Base-by-base conservation (phyloP, 202 grass and related monocot species). In the Elaeis oleifera region DNA sequence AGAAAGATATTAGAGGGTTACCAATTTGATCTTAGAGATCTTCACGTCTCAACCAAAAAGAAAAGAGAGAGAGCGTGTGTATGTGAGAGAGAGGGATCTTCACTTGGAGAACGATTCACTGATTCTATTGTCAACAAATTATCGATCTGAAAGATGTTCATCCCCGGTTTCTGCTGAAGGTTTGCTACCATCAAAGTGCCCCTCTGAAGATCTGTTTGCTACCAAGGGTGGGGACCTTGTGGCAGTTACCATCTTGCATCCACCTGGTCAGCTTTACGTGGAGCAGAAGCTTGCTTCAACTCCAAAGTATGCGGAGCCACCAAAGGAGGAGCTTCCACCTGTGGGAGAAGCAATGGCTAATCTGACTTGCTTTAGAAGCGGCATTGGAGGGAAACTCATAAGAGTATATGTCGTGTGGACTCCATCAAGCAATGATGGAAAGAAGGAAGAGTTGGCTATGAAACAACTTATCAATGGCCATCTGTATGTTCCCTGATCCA, bases 381-480 rank as follows among this genome's bases (percentile, higher is more conserved):
- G 63, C 71, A 80, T 23, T 75, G 78, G 78, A 74, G 67, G 51
- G 64, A 80, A 21, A 25, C 64, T 22, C 71, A 75, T 49, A 81
- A 75, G 71, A 50, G 52, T 19, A 20, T 53, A 18, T 81, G 28
- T 29, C 1, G 5, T 29, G 78, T 4, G 65, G 36, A 50, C 29
- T 81, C 23, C 64, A 75, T 51, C 69, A 69, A 60, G 55, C 78
- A 4, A 80, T 80, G 58, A 70, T 74, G 78, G 78, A 75, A n/a
- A 80, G 64, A 44, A 80, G 50, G 78, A 74, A 50, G 78, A 75
- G 56, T 64, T 80, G 57, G 56, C 64, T 2, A 55, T 75, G 71
- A 80, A 24, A 24, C 23, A 3, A 24, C 23, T 24, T 24, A 58
- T 32, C 4, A 32, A 32, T 32, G 29, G 6, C 29, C 6, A 32